Evolutionary conservation across 1,284 basidiomycete genomes (phyloP).

Genomic region (Anthracocystis panici-leucophaei): DNA sequence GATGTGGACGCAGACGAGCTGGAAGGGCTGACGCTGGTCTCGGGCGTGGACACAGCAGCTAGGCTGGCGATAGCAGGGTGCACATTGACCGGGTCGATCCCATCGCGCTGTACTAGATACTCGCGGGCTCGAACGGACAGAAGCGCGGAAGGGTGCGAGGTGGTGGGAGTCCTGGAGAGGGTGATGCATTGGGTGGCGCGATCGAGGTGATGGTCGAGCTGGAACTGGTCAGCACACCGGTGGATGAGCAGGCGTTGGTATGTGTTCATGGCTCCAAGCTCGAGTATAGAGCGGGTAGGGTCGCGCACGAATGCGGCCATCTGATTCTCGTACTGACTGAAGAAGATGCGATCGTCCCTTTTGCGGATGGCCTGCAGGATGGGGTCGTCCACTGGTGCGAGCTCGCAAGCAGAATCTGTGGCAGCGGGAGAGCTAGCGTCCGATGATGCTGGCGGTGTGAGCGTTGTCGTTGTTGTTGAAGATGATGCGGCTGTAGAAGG

Average conservation of each 20-base stretch:
- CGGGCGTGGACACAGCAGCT: background rate
- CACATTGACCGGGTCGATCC: constrained; percentile 17
- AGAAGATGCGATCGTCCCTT: constrained; percentile 55
- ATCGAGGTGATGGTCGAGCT: constrained; percentile 46
- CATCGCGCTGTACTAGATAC: constrained; percentile 17
- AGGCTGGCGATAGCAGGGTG: constrained; percentile 10
- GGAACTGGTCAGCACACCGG: constrained; percentile 56
- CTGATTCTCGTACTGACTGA: constrained; percentile 54
- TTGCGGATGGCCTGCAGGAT: constrained; percentile 55
- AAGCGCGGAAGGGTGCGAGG: constrained; percentile 28
- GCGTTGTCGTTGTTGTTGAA: background rate
- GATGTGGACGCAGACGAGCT: constrained; percentile 15
- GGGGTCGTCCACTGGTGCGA: constrained; percentile 39
- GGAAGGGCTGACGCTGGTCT: constrained; percentile 1
- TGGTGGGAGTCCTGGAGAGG: constrained; percentile 35
- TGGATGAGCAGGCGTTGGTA: constrained; percentile 59
- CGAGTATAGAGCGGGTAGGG: constrained; percentile 18
- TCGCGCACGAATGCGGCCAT: constrained; percentile 48
- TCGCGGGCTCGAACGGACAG: constrained; percentile 38
- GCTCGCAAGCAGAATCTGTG: background rate
- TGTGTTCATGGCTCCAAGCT: constrained; percentile 60
- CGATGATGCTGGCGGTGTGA: background rate
- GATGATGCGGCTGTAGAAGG: background rate
- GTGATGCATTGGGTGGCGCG: constrained; percentile 51
- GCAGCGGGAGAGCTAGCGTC: background rate